Conservation (phyloP, 2,329 filamentous ascomycete genomes). For the Leptodontidium sp. region DNA sequence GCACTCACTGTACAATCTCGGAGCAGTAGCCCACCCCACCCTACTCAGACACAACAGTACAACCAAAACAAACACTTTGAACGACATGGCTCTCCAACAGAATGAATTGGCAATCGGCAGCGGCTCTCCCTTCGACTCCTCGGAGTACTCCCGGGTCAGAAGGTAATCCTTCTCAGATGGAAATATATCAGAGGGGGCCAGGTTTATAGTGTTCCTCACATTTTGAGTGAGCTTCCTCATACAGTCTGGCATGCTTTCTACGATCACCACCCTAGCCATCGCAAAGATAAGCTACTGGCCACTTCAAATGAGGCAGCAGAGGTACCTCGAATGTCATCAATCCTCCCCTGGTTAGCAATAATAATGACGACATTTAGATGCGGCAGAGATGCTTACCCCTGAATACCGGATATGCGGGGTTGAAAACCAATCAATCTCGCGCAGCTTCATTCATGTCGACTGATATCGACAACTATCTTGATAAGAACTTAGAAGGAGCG, state of each 20-base stretch:
- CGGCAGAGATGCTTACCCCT: conserved; percentile 3
- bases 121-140: not conserved
- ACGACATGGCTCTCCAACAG: conserved; percentile 9
- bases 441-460: conserved; percentile 17
- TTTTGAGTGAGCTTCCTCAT: conserved; percentile 19
- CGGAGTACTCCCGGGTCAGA: not conserved
- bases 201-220: conserved; percentile 1
- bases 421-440: not conserved
- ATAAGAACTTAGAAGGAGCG: not conserved
- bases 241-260: conserved; percentile 2
- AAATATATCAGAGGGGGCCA: too few species aligned
- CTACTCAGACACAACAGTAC: conserved; percentile 18
- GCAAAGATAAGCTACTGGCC: conserved; percentile 15
- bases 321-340: conserved; percentile 9
- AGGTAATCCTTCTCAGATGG: not conserved
- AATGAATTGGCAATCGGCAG: not conserved
- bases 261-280: conserved; percentile 13
- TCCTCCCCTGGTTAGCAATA: not conserved
- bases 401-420: conserved; percentile 6
- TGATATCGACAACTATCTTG: not conserved
- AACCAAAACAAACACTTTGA: conserved; percentile 15
- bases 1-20: conserved; percentile 8
- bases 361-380: conserved; percentile 25
- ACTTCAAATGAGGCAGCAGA: conserved; percentile 13
- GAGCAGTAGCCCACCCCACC: conserved; percentile 2